Conservation (phyloP, 1,284 basidiomycete genomes). For the Schizophyllum amplum region DNA sequence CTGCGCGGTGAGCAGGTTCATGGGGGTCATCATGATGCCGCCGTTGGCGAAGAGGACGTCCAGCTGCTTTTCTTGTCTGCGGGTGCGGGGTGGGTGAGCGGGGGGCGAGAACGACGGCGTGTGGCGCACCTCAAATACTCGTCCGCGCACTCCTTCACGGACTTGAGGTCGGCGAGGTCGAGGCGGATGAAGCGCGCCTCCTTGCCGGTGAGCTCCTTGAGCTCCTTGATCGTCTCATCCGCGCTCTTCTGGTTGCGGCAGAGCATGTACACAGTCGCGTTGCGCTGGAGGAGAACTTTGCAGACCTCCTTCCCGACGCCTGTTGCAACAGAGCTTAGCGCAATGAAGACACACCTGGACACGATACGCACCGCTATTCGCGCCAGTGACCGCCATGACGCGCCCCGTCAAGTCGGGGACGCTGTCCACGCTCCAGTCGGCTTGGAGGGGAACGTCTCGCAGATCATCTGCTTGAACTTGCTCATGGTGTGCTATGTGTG, state of each 20-base stretch:
- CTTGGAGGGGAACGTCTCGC: constrained; percentile 15
- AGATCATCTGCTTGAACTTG: constrained; percentile 18
- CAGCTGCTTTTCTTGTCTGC: constrained; percentile 26
- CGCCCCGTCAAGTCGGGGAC: constrained; percentile 17
- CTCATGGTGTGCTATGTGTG: too few species aligned
- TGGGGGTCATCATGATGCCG: constrained; percentile 45
- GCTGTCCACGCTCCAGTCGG: constrained; percentile 7
- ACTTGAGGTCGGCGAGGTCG: constrained; percentile 49
- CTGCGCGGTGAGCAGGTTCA: constrained; percentile 39
- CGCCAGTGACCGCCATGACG: constrained; percentile 20
- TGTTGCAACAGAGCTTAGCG: not conserved
- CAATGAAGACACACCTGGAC: not conserved
- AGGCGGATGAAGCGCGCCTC: constrained; percentile 44
- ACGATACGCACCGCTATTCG: constrained; percentile 13
- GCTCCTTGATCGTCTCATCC: constrained; percentile 41
- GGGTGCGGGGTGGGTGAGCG: not conserved
- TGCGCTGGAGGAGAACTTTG: constrained; percentile 39
- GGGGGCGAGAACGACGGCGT: not conserved
- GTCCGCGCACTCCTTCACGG: constrained; percentile 41
- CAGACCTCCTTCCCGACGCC: constrained; percentile 27
- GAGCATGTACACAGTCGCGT: constrained; percentile 59
- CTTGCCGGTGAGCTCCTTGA: constrained; percentile 34
- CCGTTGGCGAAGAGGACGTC: constrained; percentile 50
- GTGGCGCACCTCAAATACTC: constrained; percentile 35
- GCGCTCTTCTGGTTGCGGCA: constrained; percentile 34